Conservation (phyloP, 805 yeast species). For the Teunomyces pallodes region DNA sequence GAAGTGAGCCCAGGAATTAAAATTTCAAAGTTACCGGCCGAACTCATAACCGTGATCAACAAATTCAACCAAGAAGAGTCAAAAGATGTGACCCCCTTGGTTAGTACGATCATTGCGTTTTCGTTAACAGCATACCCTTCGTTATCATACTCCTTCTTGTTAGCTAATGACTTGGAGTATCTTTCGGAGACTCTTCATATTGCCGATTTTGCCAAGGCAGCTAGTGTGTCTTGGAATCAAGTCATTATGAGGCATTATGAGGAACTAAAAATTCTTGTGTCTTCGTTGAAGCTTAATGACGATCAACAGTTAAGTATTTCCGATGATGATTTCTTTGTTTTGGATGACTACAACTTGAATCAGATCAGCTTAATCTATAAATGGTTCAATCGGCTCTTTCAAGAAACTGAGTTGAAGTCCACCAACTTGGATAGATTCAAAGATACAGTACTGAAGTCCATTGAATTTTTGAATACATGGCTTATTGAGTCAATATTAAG, state of each 20-base stretch:
- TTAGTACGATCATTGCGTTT: constrained; percentile 30
- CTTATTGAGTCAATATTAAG: constrained; percentile 23
- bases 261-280: constrained; percentile 15
- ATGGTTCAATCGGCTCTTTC: constrained; percentile 21
- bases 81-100: constrained; percentile 15
- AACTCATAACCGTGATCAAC: constrained; percentile 20
- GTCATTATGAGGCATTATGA: constrained; percentile 14
- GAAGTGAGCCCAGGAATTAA: constrained; percentile 4
- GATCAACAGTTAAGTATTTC: constrained; percentile 2
- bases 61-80: constrained; percentile 19
- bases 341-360: constrained; percentile 18
- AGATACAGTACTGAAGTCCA: constrained; percentile 20
- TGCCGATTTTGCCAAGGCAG: constrained; percentile 14
- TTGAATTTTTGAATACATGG: constrained; percentile 30
- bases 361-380: constrained; percentile 18
- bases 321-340: constrained; percentile 11
- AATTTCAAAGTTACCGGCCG: constrained; percentile 22
- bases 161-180: constrained; percentile 34
- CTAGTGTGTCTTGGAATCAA: constrained; percentile 20
- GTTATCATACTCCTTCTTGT: constrained; percentile 28
- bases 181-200: constrained; percentile 14
- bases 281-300: constrained; percentile 12
- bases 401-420: constrained; percentile 17
- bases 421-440: constrained; percentile 30
- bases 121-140: constrained; percentile 33